These are phyloP conservation scores for Saxispiralis lemnorum DNA, from an alignment of 495 filamentous ascomycete species.

Conservation along the genomic window DNA sequence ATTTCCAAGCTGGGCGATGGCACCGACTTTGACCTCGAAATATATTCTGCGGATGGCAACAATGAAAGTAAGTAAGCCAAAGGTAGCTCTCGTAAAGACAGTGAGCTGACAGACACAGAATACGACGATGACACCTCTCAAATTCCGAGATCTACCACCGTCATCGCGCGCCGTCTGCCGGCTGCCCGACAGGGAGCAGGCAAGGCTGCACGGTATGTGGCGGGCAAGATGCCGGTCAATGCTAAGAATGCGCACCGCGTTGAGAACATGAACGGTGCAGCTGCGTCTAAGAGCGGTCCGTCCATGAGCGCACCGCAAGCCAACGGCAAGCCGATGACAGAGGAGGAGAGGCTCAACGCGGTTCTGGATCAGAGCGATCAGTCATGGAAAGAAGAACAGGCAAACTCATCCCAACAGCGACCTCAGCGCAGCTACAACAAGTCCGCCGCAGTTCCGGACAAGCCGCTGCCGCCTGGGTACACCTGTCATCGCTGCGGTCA, in stretches of 20 bases:
- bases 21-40: constrained; percentile 86
- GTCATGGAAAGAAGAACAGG: constrained; percentile 14
- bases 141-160: constrained; percentile 82
- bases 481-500: constrained; percentile 95
- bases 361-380: constrained; percentile 9
- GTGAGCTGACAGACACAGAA: constrained; percentile 32
- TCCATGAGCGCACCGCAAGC: constrained; percentile 30
- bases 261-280: constrained; percentile 35
- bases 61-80: constrained; percentile 59
- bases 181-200: constrained; percentile 65
- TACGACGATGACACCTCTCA: constrained; percentile 94
- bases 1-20: constrained; percentile 86
- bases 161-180: constrained; percentile 77
- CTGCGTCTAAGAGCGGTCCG: constrained; percentile 35
- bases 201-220: constrained; percentile 85
- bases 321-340: constrained; percentile 10
- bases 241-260: constrained; percentile 64
- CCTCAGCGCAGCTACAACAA: constrained; percentile 40
- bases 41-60: constrained; percentile 66
- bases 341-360: constrained; percentile 33
- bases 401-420: constrained; percentile 31
- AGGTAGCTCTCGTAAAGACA: neutral
- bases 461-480: constrained; percentile 81
- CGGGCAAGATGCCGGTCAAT: constrained; percentile 85
- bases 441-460: constrained; percentile 60